phyloP scores from a whole-genome alignment of 2,329 filamentous ascomycete genomes.

The Phyllosticta paracitricarpa region DNA sequence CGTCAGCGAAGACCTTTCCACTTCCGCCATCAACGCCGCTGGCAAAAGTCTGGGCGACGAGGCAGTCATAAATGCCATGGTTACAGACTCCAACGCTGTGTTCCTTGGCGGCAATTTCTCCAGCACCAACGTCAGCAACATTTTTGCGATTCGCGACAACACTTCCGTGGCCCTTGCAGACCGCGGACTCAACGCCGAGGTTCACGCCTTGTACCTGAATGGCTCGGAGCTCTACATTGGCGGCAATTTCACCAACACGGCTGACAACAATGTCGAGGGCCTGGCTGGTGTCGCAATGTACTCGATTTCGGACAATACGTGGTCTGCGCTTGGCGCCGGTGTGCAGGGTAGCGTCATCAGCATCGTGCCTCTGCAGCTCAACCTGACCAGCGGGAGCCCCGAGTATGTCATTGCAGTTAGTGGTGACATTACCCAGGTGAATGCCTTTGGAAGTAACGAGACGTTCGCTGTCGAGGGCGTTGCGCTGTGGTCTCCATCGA shows the following conservation, averaged over 20 bases:
- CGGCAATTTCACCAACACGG: conserved; percentile 72
- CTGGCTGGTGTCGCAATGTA: conserved; percentile 71
- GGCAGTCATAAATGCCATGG: conserved; percentile 63
- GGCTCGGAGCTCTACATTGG: conserved; percentile 64
- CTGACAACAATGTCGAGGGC: conserved; percentile 48
- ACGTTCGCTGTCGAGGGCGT: conserved; percentile 61
- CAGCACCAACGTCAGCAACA: conserved; percentile 54
- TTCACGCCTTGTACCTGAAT: conserved; percentile 61
- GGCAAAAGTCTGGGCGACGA: conserved; percentile 57
- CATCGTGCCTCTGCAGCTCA: conserved; percentile 69
- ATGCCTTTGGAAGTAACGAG: conserved; percentile 54
- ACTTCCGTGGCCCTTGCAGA: conserved; percentile 52
- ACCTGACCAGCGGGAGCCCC: conserved; percentile 56
- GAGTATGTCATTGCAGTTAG: conserved; percentile 72
- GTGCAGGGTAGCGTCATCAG: conserved; percentile 68
- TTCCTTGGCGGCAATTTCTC: conserved; percentile 84
- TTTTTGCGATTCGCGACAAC: conserved; percentile 62
- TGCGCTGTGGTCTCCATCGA: conserved; percentile 83
- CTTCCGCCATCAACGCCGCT: conserved; percentile 67
- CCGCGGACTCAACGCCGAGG: conserved; percentile 69
- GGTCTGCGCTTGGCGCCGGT: conserved; percentile 73
- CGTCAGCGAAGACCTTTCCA: conserved; percentile 54
- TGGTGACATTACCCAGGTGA: conserved; percentile 66
- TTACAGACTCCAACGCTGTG: conserved; percentile 47
- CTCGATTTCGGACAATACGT: conserved; percentile 56